Conservation (phyloP, 163 green algal genomes). For the Scenedesmus sp. region DNA sequence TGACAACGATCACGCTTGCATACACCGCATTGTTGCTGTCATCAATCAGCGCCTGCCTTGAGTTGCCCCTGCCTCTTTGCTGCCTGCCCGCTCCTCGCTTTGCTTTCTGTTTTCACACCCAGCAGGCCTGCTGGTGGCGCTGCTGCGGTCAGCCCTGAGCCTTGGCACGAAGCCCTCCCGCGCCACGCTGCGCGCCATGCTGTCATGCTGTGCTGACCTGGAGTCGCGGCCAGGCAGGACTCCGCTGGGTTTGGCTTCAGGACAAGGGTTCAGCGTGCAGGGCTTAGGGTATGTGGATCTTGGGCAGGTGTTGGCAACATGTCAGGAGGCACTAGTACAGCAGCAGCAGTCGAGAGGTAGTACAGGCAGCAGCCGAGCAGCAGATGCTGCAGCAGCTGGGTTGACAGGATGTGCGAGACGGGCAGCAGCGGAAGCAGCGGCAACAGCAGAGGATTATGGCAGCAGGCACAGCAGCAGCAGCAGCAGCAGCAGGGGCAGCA, state of each 20-base stretch:
- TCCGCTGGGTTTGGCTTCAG: conserved; percentile 33
- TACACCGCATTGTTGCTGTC: background rate
- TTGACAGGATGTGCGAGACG: background rate
- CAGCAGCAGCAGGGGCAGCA: background rate
- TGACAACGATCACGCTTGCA: background rate
- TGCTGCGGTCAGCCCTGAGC: conserved; percentile 7
- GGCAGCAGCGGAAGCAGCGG: background rate
- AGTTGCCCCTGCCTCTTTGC: background rate
- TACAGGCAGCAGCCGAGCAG: background rate
- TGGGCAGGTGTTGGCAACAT: conserved; percentile 12
- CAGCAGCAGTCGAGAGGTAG: background rate
- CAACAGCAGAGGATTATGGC: too few species aligned
- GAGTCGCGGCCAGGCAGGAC: conserved; percentile 23
- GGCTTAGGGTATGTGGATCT: conserved; percentile 31
- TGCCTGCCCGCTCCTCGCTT: background rate
- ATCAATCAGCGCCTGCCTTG: background rate
- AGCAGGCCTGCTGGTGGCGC: conserved; percentile 42
- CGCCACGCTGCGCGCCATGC: conserved; percentile 15
- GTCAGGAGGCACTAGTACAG: conserved; percentile 2
- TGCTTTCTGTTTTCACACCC: background rate
- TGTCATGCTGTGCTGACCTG: conserved; percentile 48
- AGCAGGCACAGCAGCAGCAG: background rate
- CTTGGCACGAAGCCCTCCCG: background rate
- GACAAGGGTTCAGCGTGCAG: background rate
- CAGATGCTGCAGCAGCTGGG: background rate